Evolutionary conservation across 1,139 yeast genomes (phyloP), one percentile per base, ranked within the genome.

Genomic region (Yamadazyma membranifaciens): DNA sequence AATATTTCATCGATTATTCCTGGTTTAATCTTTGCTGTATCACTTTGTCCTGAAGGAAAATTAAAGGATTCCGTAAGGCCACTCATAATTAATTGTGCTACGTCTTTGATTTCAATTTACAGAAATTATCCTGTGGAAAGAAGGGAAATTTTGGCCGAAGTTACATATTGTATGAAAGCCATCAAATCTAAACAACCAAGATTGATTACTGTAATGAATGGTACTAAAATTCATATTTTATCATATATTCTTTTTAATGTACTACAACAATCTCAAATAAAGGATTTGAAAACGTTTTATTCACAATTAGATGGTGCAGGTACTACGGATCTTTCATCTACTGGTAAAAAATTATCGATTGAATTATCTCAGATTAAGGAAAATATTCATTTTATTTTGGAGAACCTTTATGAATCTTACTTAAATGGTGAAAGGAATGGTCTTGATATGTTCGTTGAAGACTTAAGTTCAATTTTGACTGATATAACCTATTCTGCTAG

Each of bases 381-480:
- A 9, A 14, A 5, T 6, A n/a, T 14, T 6, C 10, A 6, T 31
- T 31, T 16, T 31, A 14, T 33, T 11, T 33, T 33, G 11, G 24
- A 33, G 16, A 31, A 12, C 3, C 34, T 37, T 17, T 30, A 13
- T 13, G 36, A 37, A 13, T 20, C n/a, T 11, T 41, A 37, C 16
- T 15, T 34, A 12, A 17, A 9, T 7, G 38, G 39, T 7, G 37
- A 37, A 10, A 34, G 37, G 14, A 27, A 14, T 7, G 40, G 41
- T 10, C 29, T 41, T 15, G 44, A 41, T 15, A 16, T 34, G 2
- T 37, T 41, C 6, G 34, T 34, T 20, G 44, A 34, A 22, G 44
- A 41, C 22, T n/a, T 41, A 13, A 15, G 15, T 5, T 15, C 9
- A 3, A 36, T 20, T 6, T 26, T 34, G 11, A 27, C 34, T 4